These are phyloP conservation scores for Xanthoparmelia taractica DNA, from an alignment of 495 filamentous ascomycete species.

Conservation along the genomic window DNA sequence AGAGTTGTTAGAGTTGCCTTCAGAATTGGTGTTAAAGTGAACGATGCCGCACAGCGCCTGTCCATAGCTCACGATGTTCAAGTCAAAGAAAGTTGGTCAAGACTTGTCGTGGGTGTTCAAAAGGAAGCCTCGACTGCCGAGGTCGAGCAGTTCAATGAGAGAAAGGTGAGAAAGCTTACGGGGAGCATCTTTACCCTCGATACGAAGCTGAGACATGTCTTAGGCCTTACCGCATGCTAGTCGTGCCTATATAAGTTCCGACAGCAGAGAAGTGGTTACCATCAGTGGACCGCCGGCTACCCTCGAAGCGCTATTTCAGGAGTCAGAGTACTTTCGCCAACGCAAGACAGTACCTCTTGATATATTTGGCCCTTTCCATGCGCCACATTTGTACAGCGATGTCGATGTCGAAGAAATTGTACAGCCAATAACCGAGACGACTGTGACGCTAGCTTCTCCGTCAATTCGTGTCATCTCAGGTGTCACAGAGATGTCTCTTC, in stretches of 20 bases:
- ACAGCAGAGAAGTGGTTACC: constrained; percentile 1
- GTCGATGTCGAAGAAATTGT: constrained; percentile 2
- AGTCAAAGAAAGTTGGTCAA: constrained; percentile 7
- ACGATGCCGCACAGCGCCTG: constrained; percentile 1
- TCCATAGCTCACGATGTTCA: background rate
- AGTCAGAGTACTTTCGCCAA: constrained; percentile 1
- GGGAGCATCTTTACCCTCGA: background rate
- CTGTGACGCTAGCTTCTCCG: background rate
- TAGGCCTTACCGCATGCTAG: constrained; percentile 4
- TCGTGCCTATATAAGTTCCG: constrained; percentile 5
- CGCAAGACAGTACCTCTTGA: constrained; percentile 6
- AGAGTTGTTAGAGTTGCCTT: background rate
- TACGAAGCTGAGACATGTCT: background rate
- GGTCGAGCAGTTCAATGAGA: constrained; percentile 3
- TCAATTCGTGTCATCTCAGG: background rate
- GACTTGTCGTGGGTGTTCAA: constrained; percentile 5
- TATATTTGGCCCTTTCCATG: constrained; percentile 8
- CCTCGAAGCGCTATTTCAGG: constrained; percentile 1
- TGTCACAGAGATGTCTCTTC: background rate
- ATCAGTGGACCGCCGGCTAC: constrained; percentile 6
- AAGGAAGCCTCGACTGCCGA: constrained; percentile 1
- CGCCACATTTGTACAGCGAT: constrained; percentile 7
- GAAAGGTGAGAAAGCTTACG: constrained; percentile 6
- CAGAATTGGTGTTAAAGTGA: constrained; percentile 2
- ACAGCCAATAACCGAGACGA: background rate